These are phyloP conservation scores for Polygonum aviculare DNA, from an alignment of 148 eudicot species.

Conservation along the genomic window DNA sequence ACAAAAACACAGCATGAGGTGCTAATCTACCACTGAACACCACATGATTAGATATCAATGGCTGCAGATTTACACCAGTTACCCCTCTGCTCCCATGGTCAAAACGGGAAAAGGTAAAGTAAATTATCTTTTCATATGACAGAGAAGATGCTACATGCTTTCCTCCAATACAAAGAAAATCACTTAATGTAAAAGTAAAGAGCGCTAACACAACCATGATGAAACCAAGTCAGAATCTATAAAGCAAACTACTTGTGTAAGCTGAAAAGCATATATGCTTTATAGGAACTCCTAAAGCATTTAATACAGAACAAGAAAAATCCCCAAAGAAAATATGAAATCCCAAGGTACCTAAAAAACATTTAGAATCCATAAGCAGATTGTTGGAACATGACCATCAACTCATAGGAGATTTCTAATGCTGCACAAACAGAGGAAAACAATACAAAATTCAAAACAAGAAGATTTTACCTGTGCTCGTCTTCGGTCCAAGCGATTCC, in stretches of 20 bases:
- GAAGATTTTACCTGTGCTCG: slow-evolving; percentile 19
- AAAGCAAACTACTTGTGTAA: not conserved
- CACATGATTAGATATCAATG: not conserved
- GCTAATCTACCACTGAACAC: not conserved
- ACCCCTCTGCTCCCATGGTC: not conserved
- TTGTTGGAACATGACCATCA: not conserved
- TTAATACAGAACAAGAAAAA: not conserved
- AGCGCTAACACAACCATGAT: not conserved
- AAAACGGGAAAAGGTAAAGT: not conserved
- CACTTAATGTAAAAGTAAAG: not conserved
- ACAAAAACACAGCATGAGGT: not conserved
- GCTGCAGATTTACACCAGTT: not conserved
- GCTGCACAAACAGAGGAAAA: not conserved
- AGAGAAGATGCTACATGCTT: not conserved
- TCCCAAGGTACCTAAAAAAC: not conserved
- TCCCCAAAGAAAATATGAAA: not conserved
- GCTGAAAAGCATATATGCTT: not conserved
- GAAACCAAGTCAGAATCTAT: not conserved
- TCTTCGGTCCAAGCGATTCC: slow-evolving; percentile 26
- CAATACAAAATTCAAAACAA: not conserved
- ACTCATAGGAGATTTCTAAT: not conserved
- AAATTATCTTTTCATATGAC: not conserved
- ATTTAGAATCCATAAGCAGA: not conserved
- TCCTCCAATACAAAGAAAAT: not conserved
- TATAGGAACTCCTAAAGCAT: not conserved